These are phyloP conservation scores for Tolypocladium guangdongense DNA, from an alignment of 2,329 filamentous ascomycete genomes.

Conservation along the genomic window DNA sequence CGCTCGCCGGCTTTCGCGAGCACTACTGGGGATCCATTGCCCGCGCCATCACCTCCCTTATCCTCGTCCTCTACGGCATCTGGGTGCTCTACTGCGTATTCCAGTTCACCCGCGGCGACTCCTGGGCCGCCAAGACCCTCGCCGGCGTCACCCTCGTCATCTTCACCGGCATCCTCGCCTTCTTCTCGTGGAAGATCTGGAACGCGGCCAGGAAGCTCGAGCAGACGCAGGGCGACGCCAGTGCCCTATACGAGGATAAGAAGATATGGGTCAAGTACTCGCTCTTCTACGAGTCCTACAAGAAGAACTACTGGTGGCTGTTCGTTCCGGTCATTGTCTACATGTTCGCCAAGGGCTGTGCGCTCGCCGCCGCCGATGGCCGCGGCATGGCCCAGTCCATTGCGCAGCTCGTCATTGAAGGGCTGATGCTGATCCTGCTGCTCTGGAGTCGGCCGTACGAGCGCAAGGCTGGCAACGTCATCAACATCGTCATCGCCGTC, in stretches of 20 bases:
- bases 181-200: conserved; percentile 80
- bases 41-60: conserved; percentile 79
- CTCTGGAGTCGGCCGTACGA: conserved; percentile 81
- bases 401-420: conserved; percentile 72
- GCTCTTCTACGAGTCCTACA: conserved; percentile 93
- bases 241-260: conserved; percentile 76
- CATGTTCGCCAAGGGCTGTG: conserved; percentile 78
- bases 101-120: conserved; percentile 88
- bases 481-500: conserved; percentile 86
- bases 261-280: conserved; percentile 91
- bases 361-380: conserved; percentile 76
- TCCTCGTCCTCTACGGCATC: conserved; percentile 83
- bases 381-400: conserved; percentile 73
- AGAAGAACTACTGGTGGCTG: conserved; percentile 92
- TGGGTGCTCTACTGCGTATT: conserved; percentile 96
- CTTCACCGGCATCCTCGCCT: conserved; percentile 72
- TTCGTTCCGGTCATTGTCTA: conserved; percentile 86
- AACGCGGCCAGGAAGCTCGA: conserved; percentile 63
- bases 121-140: conserved; percentile 79
- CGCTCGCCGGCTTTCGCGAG: conserved; percentile 75
- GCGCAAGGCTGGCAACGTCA: conserved; percentile 76
- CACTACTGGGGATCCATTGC: conserved; percentile 93
- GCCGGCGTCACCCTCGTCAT: conserved; percentile 70
- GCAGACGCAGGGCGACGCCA: conserved; percentile 60
- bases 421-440: conserved; percentile 65